phyloP scores from a whole-genome alignment of 306 rosid species.

The Fragaria ananassa region DNA sequence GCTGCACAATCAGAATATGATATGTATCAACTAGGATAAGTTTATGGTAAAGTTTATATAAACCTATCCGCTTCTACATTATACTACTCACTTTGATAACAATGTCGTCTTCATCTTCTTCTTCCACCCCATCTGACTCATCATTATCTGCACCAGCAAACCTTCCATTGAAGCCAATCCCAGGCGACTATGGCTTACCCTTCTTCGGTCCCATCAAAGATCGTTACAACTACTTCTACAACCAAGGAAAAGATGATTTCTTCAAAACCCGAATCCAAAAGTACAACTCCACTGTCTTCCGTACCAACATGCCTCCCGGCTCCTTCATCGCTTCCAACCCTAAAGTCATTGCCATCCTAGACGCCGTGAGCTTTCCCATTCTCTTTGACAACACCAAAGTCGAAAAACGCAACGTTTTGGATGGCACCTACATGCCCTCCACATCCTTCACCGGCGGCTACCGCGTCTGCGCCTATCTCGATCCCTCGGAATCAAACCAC shows the following conservation, averaged over 20 bases:
- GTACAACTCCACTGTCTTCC: slow-evolving; percentile 57
- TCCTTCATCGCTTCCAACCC: slow-evolving; percentile 56
- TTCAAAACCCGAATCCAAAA: slow-evolving; percentile 40
- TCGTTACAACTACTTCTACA: slow-evolving; percentile 60
- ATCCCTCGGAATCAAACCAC: slow-evolving; percentile 58
- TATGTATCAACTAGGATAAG: not conserved
- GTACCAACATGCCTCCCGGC: slow-evolving; percentile 81
- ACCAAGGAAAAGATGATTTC: slow-evolving; percentile 56
- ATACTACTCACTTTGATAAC: not conserved
- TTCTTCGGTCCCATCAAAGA: slow-evolving; percentile 54
- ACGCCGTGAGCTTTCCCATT: slow-evolving; percentile 52
- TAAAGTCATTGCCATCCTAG: slow-evolving; percentile 49
- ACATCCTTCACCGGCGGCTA: slow-evolving; percentile 57
- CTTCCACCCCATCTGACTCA: slow-evolving; percentile 10
- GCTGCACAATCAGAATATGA: not conserved
- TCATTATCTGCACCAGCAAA: slow-evolving; percentile 3
- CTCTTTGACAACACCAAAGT: slow-evolving; percentile 61
- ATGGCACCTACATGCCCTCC: slow-evolving; percentile 87
- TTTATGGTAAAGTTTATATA: not conserved
- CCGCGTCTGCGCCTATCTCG: slow-evolving; percentile 61
- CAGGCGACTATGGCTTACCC: slow-evolving; percentile 56
- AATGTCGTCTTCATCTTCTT: slow-evolving; percentile 7
- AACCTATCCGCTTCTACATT: not conserved
- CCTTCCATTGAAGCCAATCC: slow-evolving; percentile 52
- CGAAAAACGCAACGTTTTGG: slow-evolving; percentile 51